Evolutionary conservation across 352 stramenopile species (phyloP).

Genomic region (Pythium biforme): DNA sequence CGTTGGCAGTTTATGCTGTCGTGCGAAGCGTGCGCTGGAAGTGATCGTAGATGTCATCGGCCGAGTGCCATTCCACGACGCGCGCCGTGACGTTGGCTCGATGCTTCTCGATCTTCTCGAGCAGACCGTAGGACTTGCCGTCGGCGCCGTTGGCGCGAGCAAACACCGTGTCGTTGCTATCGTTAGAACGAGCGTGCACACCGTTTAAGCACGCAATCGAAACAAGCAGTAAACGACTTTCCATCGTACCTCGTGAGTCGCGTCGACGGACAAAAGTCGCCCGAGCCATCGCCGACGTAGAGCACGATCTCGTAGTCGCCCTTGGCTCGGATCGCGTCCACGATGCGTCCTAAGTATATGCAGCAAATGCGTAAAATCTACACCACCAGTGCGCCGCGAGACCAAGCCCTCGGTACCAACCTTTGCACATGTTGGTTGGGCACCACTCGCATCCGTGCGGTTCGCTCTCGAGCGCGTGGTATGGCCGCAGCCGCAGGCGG

Average conservation of each 20-base stretch:
- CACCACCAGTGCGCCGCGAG: background rate
- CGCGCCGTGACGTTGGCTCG: constrained; percentile 30
- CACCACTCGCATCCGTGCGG: constrained; percentile 30
- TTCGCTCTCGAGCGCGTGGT: constrained; percentile 17
- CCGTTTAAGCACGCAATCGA: too few species aligned
- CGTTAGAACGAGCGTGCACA: too few species aligned
- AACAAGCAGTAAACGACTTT: too few species aligned
- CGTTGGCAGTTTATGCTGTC: background rate
- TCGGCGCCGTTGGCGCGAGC: constrained; percentile 34
- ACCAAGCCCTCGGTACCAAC: background rate
- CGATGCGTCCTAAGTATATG: constrained; percentile 21
- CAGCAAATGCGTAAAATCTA: too few species aligned
- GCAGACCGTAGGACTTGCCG: constrained; percentile 36
- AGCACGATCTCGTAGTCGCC: constrained; percentile 17
- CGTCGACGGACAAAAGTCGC: constrained; percentile 29
- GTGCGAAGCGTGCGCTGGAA: background rate
- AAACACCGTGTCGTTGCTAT: constrained; percentile 32
- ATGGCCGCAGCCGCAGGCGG: constrained; percentile 22
- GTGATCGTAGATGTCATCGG: constrained; percentile 43
- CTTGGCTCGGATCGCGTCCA: constrained; percentile 17
- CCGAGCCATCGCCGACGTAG: constrained; percentile 30
- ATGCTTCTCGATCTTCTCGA: constrained; percentile 37
- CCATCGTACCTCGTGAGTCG: constrained; percentile 17
- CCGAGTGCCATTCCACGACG: constrained; percentile 53
- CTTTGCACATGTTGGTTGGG: constrained; percentile 39